Conservation (phyloP, 768 basidiomycete genomes). For the Steccherinum ochraceum region DNA sequence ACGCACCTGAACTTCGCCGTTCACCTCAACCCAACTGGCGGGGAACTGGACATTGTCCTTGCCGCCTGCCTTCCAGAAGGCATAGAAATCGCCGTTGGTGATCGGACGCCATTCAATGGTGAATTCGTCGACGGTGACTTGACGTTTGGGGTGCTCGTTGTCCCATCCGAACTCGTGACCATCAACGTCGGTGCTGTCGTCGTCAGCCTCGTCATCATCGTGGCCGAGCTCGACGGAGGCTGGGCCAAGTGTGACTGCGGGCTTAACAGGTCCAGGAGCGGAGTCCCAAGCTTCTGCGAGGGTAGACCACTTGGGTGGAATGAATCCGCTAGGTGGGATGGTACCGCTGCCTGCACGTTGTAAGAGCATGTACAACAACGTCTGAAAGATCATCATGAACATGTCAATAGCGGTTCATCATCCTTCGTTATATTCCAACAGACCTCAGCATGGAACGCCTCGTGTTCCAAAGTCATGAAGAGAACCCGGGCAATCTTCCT, state of each 20-base stretch:
- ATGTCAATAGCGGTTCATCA: neutral
- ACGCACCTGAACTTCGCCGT: slow-evolving; percentile 44
- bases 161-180: slow-evolving; percentile 90
- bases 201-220: slow-evolving; percentile 73
- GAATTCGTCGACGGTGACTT: slow-evolving; percentile 60
- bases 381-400: slow-evolving; percentile 32
- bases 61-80: slow-evolving; percentile 46
- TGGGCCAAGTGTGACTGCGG: slow-evolving; percentile 53
- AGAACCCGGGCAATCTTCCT: slow-evolving; percentile 72
- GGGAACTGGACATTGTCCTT: slow-evolving; percentile 49
- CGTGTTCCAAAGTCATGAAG: slow-evolving; percentile 90
- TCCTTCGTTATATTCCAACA: slow-evolving; percentile 1
- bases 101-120: slow-evolving; percentile 80
- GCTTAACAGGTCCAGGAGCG: slow-evolving; percentile 33
- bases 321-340: slow-evolving; percentile 70
- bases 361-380: slow-evolving; percentile 90
- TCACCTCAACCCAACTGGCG: slow-evolving; percentile 64
- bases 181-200: slow-evolving; percentile 38
- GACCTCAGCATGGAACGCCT: slow-evolving; percentile 81
- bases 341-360: slow-evolving; percentile 77
- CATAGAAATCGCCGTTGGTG: slow-evolving; percentile 81
- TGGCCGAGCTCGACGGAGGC: slow-evolving; percentile 66
- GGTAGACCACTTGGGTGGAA: slow-evolving; percentile 62
- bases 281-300: slow-evolving; percentile 45
- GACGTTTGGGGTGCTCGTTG: slow-evolving; percentile 73